Evolutionary conservation across 2,329 filamentous ascomycete species (phyloP).

Genomic region (Aspergillus uvarum): DNA sequence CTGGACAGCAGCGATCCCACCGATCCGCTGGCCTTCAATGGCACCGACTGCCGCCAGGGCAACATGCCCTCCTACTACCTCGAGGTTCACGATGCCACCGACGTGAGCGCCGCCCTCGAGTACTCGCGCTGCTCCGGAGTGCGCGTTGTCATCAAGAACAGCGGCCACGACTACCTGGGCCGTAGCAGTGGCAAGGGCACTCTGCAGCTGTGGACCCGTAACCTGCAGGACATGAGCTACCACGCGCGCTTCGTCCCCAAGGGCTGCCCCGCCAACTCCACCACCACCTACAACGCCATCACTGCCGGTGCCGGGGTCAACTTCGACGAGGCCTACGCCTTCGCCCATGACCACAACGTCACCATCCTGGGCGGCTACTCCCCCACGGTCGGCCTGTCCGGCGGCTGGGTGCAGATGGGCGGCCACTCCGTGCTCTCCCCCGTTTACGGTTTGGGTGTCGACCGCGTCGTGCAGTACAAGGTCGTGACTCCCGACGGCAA

Average conservation of each 20-base stretch:
- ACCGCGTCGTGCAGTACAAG: conserved; percentile 31
- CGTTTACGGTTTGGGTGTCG: conserved; percentile 29
- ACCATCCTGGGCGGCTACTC: conserved; percentile 26
- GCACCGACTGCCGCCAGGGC: conserved; percentile 16
- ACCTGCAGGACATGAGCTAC: conserved; percentile 24
- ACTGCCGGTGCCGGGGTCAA: conserved; percentile 32
- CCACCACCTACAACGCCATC: conserved; percentile 20
- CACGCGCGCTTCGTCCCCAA: conserved; percentile 5
- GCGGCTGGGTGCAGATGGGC: conserved; percentile 31
- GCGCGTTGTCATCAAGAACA: conserved; percentile 31
- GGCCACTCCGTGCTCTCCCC: conserved; percentile 32
- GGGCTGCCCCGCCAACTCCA: conserved; percentile 7
- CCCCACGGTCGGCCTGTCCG: conserved; percentile 21
- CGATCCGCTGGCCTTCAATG: conserved; percentile 9
- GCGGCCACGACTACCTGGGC: conserved; percentile 36
- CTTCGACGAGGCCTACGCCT: conserved; percentile 27
- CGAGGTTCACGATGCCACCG: conserved; percentile 8
- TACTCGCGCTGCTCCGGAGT: conserved; percentile 14
- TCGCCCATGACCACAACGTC: conserved; percentile 25
- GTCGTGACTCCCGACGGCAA: conserved; percentile 25
- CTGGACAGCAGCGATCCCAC: conserved; percentile 19
- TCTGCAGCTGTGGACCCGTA: conserved; percentile 32
- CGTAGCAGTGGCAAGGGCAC: conserved; percentile 31
- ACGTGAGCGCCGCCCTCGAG: conserved; percentile 12
- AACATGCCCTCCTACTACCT: conserved; percentile 15